phyloP scores from a whole-genome alignment of 1,284 basidiomycete species.

The Rhodotorula mucilaginosa region DNA sequence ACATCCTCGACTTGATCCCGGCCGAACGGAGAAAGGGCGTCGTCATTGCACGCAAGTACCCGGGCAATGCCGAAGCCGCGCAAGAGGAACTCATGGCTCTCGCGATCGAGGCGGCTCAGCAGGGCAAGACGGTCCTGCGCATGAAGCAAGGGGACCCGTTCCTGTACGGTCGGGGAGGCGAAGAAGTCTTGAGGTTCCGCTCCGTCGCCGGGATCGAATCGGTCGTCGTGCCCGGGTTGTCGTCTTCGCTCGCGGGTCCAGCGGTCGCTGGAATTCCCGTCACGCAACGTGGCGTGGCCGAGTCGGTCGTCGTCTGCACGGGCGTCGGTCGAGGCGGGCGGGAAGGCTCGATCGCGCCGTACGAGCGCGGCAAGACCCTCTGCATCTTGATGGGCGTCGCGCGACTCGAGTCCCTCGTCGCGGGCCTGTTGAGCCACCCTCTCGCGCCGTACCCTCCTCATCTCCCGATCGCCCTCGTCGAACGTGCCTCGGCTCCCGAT shows the following conservation, averaged over 20 bases:
- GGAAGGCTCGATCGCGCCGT: constrained; percentile 79
- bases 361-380: constrained; percentile 74
- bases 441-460: constrained; percentile 64
- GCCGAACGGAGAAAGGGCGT: constrained; percentile 47
- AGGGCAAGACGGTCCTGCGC: constrained; percentile 81
- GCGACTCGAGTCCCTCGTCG: constrained; percentile 49
- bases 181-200: constrained; percentile 90
- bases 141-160: constrained; percentile 97
- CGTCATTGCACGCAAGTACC: constrained; percentile 90
- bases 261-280: constrained; percentile 86
- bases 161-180: constrained; percentile 88
- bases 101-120: constrained; percentile 72
- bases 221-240: constrained; percentile 83
- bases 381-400: constrained; percentile 94
- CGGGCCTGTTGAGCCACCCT: constrained; percentile 26
- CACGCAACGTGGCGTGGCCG: constrained; percentile 90
- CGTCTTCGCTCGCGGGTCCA: constrained; percentile 83
- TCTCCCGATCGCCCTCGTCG: constrained; percentile 86
- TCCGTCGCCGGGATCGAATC: constrained; percentile 71
- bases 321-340: constrained; percentile 86
- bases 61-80: constrained; percentile 91
- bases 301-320: constrained; percentile 83
- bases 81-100: constrained; percentile 91
- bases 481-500: constrained; percentile 86
- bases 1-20: constrained; percentile 84